Evolutionary conservation across 352 stramenopile species (phyloP), one percentile per base, ranked within the genome.

Genomic region (Peronospora belbahrii): DNA sequence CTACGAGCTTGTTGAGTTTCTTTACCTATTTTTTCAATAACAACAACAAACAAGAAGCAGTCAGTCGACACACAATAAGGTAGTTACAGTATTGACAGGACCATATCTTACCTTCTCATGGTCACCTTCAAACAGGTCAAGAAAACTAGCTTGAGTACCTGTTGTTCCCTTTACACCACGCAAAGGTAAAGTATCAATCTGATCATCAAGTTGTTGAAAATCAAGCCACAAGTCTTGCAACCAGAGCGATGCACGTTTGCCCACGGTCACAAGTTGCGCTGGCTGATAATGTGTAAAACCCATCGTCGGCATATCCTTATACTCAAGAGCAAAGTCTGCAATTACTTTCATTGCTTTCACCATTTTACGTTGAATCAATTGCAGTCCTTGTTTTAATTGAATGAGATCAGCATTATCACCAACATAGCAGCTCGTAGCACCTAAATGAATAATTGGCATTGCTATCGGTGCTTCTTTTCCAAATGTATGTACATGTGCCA

Each of bases 261-360:
- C 96, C 5, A 99, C 95, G 2, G 96, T 93, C n/a, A 97, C 97
- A 7, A 99, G 79, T 68, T 99, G 96, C 43, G 96, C 96, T 25
- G 96, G 95, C 72, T 99, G 96, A 70, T 98, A 99, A 74, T 99
- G 96, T 27, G 96, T 99, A 61, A 98, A 99, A 20, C 96, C 96
- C 65, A 99, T 92, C 6, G 96, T 98, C 22, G 96, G 94, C 65
- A 98, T 85, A 65, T 97, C 92, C 56, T 93, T 95, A 70, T 98
- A 95, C 70, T 98, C 63, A 1, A 89, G 30, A 2, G 95, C 90
- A 77, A 99, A 99, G 51, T 90, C 74, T n/a, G 88, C 80, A 23
- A 99, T 82, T 35, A 90, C 92, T 54, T 88, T 86, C 47, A 99
- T 85, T n/a, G 96, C 74, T 65, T 98, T 96, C 22, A 99, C 67